phyloP scores from a whole-genome alignment of 108 stramenopile species.

The Hondaea fermentalgiana region DNA sequence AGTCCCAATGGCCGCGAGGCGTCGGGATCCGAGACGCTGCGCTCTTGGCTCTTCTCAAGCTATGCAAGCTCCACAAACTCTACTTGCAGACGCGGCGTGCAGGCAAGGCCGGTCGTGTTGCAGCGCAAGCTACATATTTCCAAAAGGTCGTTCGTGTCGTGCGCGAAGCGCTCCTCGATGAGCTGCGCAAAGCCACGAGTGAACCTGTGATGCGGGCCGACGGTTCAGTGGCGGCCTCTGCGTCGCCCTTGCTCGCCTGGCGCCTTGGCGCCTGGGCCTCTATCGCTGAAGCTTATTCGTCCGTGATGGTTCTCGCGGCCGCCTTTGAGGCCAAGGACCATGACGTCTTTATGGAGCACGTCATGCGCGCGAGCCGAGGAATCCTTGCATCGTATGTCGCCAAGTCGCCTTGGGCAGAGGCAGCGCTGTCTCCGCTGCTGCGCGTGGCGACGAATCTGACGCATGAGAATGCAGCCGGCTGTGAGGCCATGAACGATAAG shows the following conservation, averaged over 20 bases:
- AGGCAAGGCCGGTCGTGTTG: neutral
- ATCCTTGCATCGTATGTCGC: neutral
- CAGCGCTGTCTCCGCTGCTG: neutral
- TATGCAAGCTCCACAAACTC: neutral
- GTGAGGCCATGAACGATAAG: neutral
- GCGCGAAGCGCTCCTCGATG: neutral
- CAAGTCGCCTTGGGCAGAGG: neutral
- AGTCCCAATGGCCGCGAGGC: neutral
- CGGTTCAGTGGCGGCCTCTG: neutral
- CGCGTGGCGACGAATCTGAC: neutral
- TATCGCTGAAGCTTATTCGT: neutral
- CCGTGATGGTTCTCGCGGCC: neutral
- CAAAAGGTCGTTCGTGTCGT: neutral
- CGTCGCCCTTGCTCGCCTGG: neutral
- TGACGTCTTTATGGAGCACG: neutral
- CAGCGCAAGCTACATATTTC: neutral
- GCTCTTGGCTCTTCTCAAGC: neutral
- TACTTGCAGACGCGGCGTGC: neutral
- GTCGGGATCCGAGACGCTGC: neutral
- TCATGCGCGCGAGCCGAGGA: neutral
- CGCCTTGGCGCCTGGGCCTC: neutral
- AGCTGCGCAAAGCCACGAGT: neutral
- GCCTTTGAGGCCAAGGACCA: neutral
- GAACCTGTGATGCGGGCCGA: neutral
- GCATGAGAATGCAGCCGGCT: neutral